Percentiles rank a stretch among this genome's conserved stretches.
Conservation (phyloP, 2,329 filamentous ascomycete genomes). For the Monosporascus sp. region DNA sequence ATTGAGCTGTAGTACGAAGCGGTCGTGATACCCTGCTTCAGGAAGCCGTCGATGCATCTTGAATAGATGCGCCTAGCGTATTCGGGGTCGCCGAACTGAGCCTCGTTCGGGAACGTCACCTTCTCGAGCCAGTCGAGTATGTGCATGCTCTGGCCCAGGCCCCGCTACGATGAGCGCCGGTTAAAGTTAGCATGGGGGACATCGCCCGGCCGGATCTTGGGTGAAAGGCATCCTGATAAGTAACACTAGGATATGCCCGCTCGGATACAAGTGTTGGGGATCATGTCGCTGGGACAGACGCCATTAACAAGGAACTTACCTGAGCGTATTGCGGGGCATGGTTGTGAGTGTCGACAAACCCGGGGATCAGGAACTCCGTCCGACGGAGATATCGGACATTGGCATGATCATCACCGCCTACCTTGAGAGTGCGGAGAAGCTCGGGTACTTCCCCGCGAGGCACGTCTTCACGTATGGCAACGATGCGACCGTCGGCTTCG, state of each 20-base stretch:
- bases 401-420: constrained; percentile 8
- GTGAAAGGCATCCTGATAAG: too few relatives aligned
- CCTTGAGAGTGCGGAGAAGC: constrained; percentile 7
- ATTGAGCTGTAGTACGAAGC: constrained; percentile 56
- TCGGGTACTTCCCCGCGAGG: constrained; percentile 8
- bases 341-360: constrained; percentile 63
- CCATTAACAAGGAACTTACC: constrained; percentile 19
- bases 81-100: constrained; percentile 48
- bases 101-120: constrained; percentile 62
- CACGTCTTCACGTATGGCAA: constrained; percentile 15
- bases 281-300: constrained; percentile 22
- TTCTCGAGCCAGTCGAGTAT: constrained; percentile 59
- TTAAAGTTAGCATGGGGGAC: too few relatives aligned
- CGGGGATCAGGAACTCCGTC: constrained; percentile 52
- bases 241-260: too few relatives aligned
- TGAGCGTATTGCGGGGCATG: constrained; percentile 57
- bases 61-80: constrained; percentile 51
- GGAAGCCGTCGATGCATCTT: constrained; percentile 49
- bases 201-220: too few relatives aligned
- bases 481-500: constrained; percentile 21
- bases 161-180: constrained; percentile 27
- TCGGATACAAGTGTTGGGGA: too few relatives aligned
- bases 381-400: constrained; percentile 27
- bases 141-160: constrained; percentile 45
- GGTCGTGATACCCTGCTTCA: constrained; percentile 59